These are phyloP conservation scores for Butyriboletus appendiculatus DNA, from an alignment of 1,284 basidiomycete species.

Conservation along the genomic window DNA sequence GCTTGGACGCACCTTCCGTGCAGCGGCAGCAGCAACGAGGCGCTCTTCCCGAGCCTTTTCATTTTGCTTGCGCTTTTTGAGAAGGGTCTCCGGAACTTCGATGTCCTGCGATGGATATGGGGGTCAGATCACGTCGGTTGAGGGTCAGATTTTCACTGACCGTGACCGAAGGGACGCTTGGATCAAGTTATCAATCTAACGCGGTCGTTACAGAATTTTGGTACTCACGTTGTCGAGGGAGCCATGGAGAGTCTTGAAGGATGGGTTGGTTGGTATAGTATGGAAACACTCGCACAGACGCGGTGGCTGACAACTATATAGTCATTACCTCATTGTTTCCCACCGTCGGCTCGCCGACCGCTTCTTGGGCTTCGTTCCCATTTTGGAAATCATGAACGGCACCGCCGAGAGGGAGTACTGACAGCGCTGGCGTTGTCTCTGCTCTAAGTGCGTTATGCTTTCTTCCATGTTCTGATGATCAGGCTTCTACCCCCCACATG, in stretches of 20 bases:
- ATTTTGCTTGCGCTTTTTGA: slow-evolving; percentile 99
- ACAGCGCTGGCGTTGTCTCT: too few species aligned
- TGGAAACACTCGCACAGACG: background rate
- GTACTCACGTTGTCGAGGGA: slow-evolving; percentile 67
- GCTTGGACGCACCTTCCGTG: slow-evolving; percentile 81
- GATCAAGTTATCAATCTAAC: slow-evolving; percentile 16
- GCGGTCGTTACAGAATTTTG: background rate
- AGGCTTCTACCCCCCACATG: too few species aligned
- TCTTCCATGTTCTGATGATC: too few species aligned
- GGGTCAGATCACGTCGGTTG: slow-evolving; percentile 27
- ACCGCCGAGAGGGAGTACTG: background rate
- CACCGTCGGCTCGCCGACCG: slow-evolving; percentile 11
- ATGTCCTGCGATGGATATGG: slow-evolving; percentile 56
- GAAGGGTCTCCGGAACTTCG: slow-evolving; percentile 97
- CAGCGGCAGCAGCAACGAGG: slow-evolving; percentile 81
- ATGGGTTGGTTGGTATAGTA: slow-evolving; percentile 17
- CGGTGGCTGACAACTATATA: slow-evolving; percentile 37
- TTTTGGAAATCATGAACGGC: slow-evolving; percentile 4
- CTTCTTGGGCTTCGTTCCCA: background rate
- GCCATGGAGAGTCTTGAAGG: slow-evolving; percentile 61
- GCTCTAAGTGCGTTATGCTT: background rate
- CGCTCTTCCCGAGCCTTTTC: slow-evolving; percentile 98
- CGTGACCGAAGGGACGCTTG: slow-evolving; percentile 69
- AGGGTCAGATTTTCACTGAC: slow-evolving; percentile 43
- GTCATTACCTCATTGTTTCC: slow-evolving; percentile 27